Evolutionary conservation across 768 basidiomycete genomes (phyloP).

Genomic region (Tylopilus vinaceipallidus): DNA sequence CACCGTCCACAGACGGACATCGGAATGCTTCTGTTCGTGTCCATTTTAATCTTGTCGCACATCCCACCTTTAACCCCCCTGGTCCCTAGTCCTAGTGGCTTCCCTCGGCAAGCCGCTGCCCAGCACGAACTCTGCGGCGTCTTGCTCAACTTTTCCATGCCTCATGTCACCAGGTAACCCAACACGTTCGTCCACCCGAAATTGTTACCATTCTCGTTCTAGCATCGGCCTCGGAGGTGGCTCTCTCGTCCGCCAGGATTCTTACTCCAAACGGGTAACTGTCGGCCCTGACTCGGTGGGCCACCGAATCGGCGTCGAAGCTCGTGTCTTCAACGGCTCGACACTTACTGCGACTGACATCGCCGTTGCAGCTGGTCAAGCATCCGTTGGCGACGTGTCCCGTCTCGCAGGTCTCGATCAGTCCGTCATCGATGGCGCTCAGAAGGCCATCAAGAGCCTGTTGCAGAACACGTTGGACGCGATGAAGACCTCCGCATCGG

Average conservation of each 20-base stretch:
- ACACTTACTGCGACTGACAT: conserved; percentile 63
- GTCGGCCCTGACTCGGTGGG: conserved; percentile 70
- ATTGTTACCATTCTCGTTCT: conserved; percentile 5
- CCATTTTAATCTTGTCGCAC: not conserved
- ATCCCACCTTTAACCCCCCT: conserved; percentile 10
- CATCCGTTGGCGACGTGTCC: conserved; percentile 30
- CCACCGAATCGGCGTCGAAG: conserved; percentile 47
- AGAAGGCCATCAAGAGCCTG: conserved; percentile 40
- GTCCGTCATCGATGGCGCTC: conserved; percentile 34
- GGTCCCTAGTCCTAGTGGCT: conserved; percentile 44
- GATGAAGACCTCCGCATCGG: conserved; percentile 64
- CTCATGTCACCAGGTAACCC: conserved; percentile 44
- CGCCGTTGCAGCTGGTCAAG: conserved; percentile 41
- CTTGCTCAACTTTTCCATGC: conserved; percentile 59
- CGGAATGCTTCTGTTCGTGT: conserved; percentile 48
- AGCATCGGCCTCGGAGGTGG: conserved; percentile 67
- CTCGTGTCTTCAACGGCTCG: conserved; percentile 53
- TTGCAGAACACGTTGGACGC: conserved; percentile 51
- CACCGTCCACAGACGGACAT: conserved; percentile 45
- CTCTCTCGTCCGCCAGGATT: conserved; percentile 43
- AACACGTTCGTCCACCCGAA: conserved; percentile 1
- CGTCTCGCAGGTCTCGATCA: conserved; percentile 22
- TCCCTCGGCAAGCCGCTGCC: conserved; percentile 62
- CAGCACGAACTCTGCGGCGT: conserved; percentile 61
- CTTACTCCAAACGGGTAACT: conserved; percentile 38